Conservation (phyloP, 148 eudicot genomes). For the Rheum nobile region DNA sequence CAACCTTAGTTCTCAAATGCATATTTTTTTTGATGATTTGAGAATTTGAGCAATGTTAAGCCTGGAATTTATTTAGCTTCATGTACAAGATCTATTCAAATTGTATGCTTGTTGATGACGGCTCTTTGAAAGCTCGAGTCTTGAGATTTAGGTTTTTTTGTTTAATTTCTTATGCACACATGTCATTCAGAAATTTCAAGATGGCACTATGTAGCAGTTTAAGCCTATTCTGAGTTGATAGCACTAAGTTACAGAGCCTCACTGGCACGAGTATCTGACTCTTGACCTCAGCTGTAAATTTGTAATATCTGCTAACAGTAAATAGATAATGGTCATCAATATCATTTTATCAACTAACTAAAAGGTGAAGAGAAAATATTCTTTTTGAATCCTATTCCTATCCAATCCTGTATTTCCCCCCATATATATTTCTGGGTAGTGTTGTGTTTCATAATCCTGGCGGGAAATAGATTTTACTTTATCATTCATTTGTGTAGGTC, state of each 20-base stretch:
- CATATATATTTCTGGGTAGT: background rate
- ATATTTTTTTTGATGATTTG: background rate
- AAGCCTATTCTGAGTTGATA: background rate
- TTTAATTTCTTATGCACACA: background rate
- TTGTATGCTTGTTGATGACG: background rate
- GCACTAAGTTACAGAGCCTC: background rate
- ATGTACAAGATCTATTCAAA: background rate
- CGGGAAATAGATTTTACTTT: background rate
- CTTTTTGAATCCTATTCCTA: background rate
- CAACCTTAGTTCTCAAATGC: background rate
- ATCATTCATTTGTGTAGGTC: background rate
- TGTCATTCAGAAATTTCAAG: background rate
- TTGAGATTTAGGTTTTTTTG: background rate
- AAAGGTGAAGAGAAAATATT: background rate
- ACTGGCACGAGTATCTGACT: background rate
- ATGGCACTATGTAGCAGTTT: background rate
- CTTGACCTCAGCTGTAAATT: background rate
- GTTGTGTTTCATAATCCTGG: background rate
- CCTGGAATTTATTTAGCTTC: background rate
- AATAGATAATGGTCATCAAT: background rate
- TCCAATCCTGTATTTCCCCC: background rate
- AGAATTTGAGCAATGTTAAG: background rate
- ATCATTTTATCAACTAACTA: background rate
- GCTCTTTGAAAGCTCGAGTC: background rate
- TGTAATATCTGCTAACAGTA: background rate